Percentiles rank a stretch among this genome's conserved stretches.
Conservation (phyloP, 2,329 filamentous ascomycete genomes). For the Trichoderma simmonsii region DNA sequence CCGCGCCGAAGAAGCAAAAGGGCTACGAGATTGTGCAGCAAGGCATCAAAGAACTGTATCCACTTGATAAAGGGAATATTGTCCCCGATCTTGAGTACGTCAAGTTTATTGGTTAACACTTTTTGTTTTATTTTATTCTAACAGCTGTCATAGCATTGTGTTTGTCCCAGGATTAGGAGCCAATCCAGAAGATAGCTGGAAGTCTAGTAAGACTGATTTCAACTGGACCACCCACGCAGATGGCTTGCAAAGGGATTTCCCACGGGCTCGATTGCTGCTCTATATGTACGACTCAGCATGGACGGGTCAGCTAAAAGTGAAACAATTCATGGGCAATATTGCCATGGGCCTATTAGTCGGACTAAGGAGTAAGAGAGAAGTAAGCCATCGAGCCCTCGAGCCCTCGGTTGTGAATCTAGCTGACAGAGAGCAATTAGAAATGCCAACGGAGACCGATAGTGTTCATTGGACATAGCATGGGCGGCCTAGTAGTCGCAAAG, state of each 20-base stretch:
- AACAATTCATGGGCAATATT: slow-evolving; percentile 40
- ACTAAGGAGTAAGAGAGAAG: slow-evolving; percentile 35
- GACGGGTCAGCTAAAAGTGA: slow-evolving; percentile 40
- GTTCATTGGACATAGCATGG: slow-evolving; percentile 45
- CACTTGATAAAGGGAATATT: slow-evolving; percentile 26
- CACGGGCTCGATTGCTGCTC: slow-evolving; percentile 38
- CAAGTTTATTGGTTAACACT: background rate
- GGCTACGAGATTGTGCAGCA: slow-evolving; percentile 38
- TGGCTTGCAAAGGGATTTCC: slow-evolving; percentile 39
- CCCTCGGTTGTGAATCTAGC: background rate
- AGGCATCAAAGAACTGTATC: slow-evolving; percentile 39
- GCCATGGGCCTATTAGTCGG: slow-evolving; percentile 37
- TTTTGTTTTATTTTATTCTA: background rate
- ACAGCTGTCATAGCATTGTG: slow-evolving; percentile 32
- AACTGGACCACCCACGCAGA: slow-evolving; percentile 40
- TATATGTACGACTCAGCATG: slow-evolving; percentile 44
- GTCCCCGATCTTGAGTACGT: slow-evolving; percentile 36
- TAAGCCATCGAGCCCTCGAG: slow-evolving; percentile 14
- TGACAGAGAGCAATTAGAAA: background rate
- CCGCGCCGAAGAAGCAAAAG: slow-evolving; percentile 28
- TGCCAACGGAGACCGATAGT: slow-evolving; percentile 33
- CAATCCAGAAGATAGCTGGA: slow-evolving; percentile 40
- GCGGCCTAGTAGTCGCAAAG: slow-evolving; percentile 43
- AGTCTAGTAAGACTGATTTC: slow-evolving; percentile 35
- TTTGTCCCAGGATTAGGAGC: slow-evolving; percentile 42